Percentiles rank a stretch among this genome's conserved stretches.
Evolutionary conservation across 352 stramenopile species (phyloP).

Genomic region (Phytophthora fragariae): DNA sequence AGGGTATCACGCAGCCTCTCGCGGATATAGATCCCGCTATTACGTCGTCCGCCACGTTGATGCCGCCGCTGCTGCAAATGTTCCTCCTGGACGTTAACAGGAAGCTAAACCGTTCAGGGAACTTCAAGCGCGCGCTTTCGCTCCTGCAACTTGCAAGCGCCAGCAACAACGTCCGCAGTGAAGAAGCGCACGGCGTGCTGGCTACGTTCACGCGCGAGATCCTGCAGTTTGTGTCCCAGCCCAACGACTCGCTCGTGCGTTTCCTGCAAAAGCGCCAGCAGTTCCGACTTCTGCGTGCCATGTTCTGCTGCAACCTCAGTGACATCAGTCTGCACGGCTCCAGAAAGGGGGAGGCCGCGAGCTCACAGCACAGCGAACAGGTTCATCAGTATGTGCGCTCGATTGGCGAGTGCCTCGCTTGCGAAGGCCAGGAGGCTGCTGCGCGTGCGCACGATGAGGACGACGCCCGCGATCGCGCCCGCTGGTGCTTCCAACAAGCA

Average conservation of each 20-base stretch:
- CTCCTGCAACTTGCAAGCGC: conserved; percentile 47
- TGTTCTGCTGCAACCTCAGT: conserved; percentile 72
- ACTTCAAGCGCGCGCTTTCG: conserved; percentile 65
- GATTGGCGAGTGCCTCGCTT: conserved; percentile 74
- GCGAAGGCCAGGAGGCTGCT: conserved; percentile 59
- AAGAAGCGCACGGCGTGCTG: conserved; percentile 65
- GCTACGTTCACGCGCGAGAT: conserved; percentile 66
- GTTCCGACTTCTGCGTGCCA: conserved; percentile 67
- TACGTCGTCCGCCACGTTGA: conserved; percentile 54
- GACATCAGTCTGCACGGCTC: conserved; percentile 60
- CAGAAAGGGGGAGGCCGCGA: conserved; percentile 25
- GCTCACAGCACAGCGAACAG: conserved; percentile 40
- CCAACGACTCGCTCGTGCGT: conserved; percentile 58
- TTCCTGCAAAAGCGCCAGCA: conserved; percentile 79
- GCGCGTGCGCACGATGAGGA: conserved; percentile 42
- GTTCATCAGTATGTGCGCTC: conserved; percentile 62
- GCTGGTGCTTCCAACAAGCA: conserved; percentile 76
- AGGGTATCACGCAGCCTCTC: conserved; percentile 57
- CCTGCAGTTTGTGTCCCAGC: conserved; percentile 60
- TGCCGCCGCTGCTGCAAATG: conserved; percentile 68
- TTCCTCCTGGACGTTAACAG: conserved; percentile 70
- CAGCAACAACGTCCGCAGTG: conserved; percentile 53
- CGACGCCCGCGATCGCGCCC: conserved; percentile 40
- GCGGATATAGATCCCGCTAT: conserved; percentile 54
- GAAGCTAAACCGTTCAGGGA: conserved; percentile 52